These are phyloP conservation scores for Calonectria pteridis DNA, from an alignment of 2,329 filamentous ascomycete species.

Conservation along the genomic window DNA sequence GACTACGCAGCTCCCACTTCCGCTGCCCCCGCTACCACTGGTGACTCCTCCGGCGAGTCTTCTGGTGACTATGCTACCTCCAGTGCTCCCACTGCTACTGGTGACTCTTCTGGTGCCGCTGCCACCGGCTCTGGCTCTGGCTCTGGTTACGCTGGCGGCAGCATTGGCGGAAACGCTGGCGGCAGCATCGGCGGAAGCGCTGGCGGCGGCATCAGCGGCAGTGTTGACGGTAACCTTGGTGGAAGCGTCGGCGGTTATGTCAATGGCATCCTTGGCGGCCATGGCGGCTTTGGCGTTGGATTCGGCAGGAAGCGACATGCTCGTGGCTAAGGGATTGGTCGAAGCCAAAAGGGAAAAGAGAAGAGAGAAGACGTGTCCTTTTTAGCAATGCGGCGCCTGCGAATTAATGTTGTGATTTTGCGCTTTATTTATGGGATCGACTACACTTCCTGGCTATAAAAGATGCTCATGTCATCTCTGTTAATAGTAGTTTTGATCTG, in stretches of 20 bases:
- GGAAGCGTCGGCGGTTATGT: neutral
- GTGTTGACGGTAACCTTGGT: neutral
- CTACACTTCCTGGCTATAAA: slow-evolving; percentile 4
- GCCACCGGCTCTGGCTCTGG: neutral
- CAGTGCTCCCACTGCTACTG: neutral
- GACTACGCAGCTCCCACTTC: neutral
- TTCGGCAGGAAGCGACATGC: neutral
- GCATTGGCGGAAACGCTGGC: neutral
- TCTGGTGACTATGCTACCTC: neutral
- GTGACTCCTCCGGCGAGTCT: neutral
- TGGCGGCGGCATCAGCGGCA: neutral
- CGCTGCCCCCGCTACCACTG: neutral
- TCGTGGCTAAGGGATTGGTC: neutral
- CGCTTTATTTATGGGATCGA: slow-evolving; percentile 14
- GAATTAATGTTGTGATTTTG: slow-evolving; percentile 14
- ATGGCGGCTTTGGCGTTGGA: neutral
- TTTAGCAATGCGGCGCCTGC: neutral
- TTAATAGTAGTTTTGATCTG: slow-evolving; percentile 18
- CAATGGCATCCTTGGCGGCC: neutral
- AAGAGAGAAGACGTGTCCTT: neutral
- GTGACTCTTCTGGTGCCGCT: neutral
- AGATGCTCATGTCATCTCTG: slow-evolving; percentile 7
- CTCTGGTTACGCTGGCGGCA: neutral
- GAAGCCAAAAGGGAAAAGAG: neutral
- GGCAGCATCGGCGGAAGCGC: neutral